These are phyloP conservation scores for Coniochaeta sp. DNA, from an alignment of 2,329 filamentous ascomycete genomes.

Conservation along the genomic window DNA sequence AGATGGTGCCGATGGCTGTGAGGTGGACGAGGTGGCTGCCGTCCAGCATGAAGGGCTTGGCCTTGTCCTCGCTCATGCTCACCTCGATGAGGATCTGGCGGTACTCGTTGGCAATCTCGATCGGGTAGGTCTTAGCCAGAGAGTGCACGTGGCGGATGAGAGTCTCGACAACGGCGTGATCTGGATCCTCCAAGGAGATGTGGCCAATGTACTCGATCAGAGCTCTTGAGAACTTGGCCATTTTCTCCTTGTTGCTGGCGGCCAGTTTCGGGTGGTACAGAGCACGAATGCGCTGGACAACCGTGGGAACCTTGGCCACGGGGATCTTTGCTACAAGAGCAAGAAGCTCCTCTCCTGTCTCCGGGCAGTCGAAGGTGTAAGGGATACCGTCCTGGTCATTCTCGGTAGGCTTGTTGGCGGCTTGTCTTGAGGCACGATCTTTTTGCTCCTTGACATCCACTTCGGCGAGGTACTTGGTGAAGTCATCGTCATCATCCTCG, in stretches of 20 bases:
- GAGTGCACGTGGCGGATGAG: conserved; percentile 89
- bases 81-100: conserved; percentile 62
- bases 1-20: conserved; percentile 75
- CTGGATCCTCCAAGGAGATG: conserved; percentile 39
- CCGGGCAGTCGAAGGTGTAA: conserved; percentile 81
- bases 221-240: conserved; percentile 58
- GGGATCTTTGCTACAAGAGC: conserved; percentile 57
- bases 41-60: conserved; percentile 44
- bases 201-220: conserved; percentile 57
- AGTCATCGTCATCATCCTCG: conserved; percentile 56
- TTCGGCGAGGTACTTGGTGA: conserved; percentile 60
- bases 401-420: not conserved
- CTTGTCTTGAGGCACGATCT: conserved; percentile 9
- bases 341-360: conserved; percentile 68
- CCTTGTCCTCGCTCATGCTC: conserved; percentile 18
- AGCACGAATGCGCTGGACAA: conserved; percentile 83
- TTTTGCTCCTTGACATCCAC: conserved; percentile 38
- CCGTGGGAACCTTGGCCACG: conserved; percentile 60
- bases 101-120: conserved; percentile 72
- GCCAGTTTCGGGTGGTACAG: conserved; percentile 87
- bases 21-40: conserved; percentile 75
- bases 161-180: conserved; percentile 67
- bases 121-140: conserved; percentile 75
- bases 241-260: conserved; percentile 76
- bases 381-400: conserved; percentile 54